A percentile compares a stretch with the other conserved stretches of the same genome.
Conservation (phyloP, 805 yeast species). For the Barnettozyma siamensis region DNA sequence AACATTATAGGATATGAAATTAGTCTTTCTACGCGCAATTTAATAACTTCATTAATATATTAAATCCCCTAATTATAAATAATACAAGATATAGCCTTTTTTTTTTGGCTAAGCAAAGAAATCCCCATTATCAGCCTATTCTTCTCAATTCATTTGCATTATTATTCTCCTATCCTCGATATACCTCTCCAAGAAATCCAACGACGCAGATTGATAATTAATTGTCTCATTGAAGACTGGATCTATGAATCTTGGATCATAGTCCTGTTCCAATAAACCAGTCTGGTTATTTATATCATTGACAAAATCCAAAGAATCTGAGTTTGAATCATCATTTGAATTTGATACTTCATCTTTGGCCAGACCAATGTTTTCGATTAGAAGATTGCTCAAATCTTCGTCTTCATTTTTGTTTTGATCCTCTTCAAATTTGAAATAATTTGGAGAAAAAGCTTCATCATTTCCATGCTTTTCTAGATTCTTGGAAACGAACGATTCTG, state of each 20-base stretch:
- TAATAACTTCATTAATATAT: no score
- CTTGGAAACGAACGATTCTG: conserved; percentile 6
- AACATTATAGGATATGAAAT: no score
- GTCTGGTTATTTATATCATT: conserved; percentile 9
- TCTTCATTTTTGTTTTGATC: no score
- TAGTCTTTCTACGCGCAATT: no score
- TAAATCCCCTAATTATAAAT: no score
- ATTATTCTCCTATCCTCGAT: conserved; percentile 20
- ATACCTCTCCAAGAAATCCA: conserved; percentile 14
- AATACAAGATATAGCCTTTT: no score
- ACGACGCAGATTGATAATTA: conserved; percentile 13
- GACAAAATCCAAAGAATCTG: conserved; percentile 5
- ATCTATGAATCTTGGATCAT: conserved; percentile 22
- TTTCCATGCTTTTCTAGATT: not conserved
- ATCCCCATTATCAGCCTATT: no score
- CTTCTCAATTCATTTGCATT: conserved; percentile 25
- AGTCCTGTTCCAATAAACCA: conserved; percentile 15
- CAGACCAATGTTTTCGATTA: no score
- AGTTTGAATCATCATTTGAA: no score
- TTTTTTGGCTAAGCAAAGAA: no score
- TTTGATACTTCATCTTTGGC: no score
- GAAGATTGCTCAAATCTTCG: no score
- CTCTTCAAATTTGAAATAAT: conserved; percentile 5
- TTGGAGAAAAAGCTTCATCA: not conserved
- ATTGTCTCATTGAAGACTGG: conserved; percentile 14